Conservation (phyloP, 2,329 filamentous ascomycete genomes). For the Trichoderma sp. region DNA sequence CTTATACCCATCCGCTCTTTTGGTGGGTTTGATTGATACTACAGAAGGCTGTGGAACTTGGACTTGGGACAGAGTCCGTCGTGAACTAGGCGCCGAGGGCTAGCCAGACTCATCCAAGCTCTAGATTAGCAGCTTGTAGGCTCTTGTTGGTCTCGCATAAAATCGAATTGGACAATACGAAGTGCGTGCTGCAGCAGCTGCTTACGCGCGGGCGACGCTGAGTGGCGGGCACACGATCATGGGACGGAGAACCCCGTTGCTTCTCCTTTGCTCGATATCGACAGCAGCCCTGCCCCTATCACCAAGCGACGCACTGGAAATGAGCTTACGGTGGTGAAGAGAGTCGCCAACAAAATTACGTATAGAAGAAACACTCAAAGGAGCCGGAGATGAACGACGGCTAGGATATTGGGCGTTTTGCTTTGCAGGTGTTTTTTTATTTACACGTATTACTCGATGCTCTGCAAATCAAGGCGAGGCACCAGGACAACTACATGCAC, state of each 20-base stretch:
- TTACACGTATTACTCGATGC: neutral
- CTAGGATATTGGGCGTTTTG: neutral
- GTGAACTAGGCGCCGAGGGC: neutral
- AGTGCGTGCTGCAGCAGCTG: neutral
- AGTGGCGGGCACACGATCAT: neutral
- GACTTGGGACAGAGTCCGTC: neutral
- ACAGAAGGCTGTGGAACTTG: neutral
- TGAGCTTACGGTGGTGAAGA: neutral
- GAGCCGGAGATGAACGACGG: neutral
- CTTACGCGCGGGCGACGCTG: neutral
- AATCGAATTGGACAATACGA: neutral
- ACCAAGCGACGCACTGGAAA: neutral
- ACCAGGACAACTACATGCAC: neutral
- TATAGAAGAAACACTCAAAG: neutral
- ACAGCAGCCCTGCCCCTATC: neutral
- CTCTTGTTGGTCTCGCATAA: neutral
- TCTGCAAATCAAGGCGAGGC: neutral
- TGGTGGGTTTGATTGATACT: neutral
- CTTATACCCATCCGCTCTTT: neutral
- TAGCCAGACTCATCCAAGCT: neutral
- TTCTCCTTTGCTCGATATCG: neutral
- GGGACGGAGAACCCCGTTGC: conserved; percentile 4
- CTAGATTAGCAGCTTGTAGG: neutral
- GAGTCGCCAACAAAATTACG: neutral
- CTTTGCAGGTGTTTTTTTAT: neutral